Evolutionary conservation across 805 yeast genomes (phyloP).

Genomic region (Candida tibetensis): DNA sequence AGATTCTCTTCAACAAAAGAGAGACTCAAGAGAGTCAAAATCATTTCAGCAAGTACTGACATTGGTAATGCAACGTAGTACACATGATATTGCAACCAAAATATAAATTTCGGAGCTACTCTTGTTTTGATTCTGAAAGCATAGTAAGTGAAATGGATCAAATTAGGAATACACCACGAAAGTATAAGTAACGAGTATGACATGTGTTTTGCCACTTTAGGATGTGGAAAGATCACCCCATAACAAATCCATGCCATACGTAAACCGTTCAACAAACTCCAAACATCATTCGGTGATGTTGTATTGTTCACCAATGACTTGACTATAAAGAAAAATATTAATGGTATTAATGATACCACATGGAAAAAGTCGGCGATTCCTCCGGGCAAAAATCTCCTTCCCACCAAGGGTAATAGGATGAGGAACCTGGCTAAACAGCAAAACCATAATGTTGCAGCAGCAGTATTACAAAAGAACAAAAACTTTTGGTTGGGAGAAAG

Average conservation of each 20-base stretch:
- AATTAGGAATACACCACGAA: conserved; percentile 34
- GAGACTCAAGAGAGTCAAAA: conserved; percentile 34
- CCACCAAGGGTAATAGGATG: conserved; percentile 61
- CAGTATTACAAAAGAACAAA: conserved; percentile 33
- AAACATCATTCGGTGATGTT: conserved; percentile 17
- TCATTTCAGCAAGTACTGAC: conserved; percentile 32
- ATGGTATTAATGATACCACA: conserved; percentile 35
- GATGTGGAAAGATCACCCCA: conserved; percentile 41
- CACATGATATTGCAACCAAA: conserved; percentile 36
- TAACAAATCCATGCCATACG: conserved; percentile 40
- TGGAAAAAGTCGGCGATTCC: conserved; percentile 69
- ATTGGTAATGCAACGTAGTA: conserved; percentile 35
- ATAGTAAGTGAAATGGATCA: conserved; percentile 34
- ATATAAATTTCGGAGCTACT: conserved; percentile 32
- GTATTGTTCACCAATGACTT: conserved; percentile 13
- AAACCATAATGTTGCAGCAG: conserved; percentile 45
- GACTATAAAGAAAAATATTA: conserved; percentile 19
- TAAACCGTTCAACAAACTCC: conserved; percentile 28
- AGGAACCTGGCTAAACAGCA: conserved; percentile 48
- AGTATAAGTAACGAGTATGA: conserved; percentile 37
- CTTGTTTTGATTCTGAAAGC: conserved; percentile 35
- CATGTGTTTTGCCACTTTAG: conserved; percentile 41
- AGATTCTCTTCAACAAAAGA: conserved; percentile 22
- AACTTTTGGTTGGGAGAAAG: conserved; percentile 29
- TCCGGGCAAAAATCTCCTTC: conserved; percentile 61